Evolutionary conservation across 768 basidiomycete species (phyloP), one percentile per base, ranked within the genome.

Genomic region (Naematelia encephala): DNA sequence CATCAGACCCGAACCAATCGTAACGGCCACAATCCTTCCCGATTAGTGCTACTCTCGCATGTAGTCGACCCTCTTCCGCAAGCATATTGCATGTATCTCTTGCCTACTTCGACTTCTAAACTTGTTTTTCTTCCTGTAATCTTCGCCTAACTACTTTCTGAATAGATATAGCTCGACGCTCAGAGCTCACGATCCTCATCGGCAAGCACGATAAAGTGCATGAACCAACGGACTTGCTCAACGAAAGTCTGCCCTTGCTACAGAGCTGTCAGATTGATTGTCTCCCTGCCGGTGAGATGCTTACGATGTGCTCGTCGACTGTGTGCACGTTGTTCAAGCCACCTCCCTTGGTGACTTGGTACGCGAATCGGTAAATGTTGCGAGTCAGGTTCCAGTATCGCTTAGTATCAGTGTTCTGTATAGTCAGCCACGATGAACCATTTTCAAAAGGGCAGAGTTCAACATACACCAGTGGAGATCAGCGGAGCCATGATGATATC

Each of bases 401-500:
- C 34, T 56, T 59, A 1, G 74, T 76, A 42, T 76, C 77, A 28
- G 78, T 79, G 56, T 78, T 78, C 14, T 76, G 75, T 69, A 21
- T 8, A 23, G 23, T 52, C 51, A 52, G 51, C 27, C 34, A 34
- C n/a, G 12, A 11, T 21, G 19, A 43, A 12, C 39, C 39, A 43
- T 43, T n/a, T 8, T 39, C 34, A 39, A 39, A 39, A 16, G 34
- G n/a, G n/a, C n/a, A 8, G 16, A 39, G 8, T 8, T 8, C 34
- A 39, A 39, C 34, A 16, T 39, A 39, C 34, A 23, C 68, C 64
- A 28, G 60, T 70, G 34, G 57, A 63, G 19, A 66, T 51, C 1
- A 62, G 45, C 0, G 68, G 66, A 47, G 62, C 64, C 56, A 72
- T 62, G 21, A 64, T 51, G 54, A 66, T 44, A 5, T 52, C 54